These are phyloP conservation scores for Hericium coralloides DNA, from an alignment of 768 basidiomycete species.

Conservation along the genomic window DNA sequence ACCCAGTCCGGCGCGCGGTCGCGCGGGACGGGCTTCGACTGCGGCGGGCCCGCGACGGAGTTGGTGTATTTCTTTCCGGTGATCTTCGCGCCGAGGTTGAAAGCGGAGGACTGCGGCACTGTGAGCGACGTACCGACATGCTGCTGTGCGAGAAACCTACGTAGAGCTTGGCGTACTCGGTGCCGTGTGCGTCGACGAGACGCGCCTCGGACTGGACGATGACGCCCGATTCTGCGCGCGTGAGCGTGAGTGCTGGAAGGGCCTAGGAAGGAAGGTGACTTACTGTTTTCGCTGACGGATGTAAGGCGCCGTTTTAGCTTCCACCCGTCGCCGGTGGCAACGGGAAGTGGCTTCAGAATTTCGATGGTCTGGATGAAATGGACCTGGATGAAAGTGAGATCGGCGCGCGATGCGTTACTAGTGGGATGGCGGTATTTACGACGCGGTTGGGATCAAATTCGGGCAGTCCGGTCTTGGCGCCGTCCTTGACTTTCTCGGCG, in stretches of 20 bases:
- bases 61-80: constrained; percentile 31
- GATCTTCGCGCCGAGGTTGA: constrained; percentile 35
- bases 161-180: constrained; percentile 32
- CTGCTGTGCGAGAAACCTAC: constrained; percentile 17
- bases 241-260: not conserved
- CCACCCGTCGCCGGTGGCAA: constrained; percentile 75
- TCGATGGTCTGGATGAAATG: constrained; percentile 78
- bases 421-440: constrained; percentile 33
- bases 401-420: too few relatives aligned
- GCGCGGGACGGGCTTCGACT: constrained; percentile 27
- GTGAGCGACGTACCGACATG: not conserved
- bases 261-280: constrained; percentile 16
- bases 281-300: constrained; percentile 78
- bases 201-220: constrained; percentile 55
- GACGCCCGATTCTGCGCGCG: constrained; percentile 57
- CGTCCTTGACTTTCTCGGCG: constrained; percentile 32
- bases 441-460: constrained; percentile 59
- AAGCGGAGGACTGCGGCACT: constrained; percentile 25
- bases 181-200: constrained; percentile 54
- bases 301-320: constrained; percentile 55
- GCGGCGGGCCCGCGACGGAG: constrained; percentile 27
- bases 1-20: constrained; percentile 32
- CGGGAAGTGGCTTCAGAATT: constrained; percentile 68
- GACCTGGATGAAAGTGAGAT: constrained; percentile 37
- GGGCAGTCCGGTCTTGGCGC: constrained; percentile 49